phyloP scores from a whole-genome alignment of 2,329 filamentous ascomycete genomes.

The Didymella lethalis region DNA sequence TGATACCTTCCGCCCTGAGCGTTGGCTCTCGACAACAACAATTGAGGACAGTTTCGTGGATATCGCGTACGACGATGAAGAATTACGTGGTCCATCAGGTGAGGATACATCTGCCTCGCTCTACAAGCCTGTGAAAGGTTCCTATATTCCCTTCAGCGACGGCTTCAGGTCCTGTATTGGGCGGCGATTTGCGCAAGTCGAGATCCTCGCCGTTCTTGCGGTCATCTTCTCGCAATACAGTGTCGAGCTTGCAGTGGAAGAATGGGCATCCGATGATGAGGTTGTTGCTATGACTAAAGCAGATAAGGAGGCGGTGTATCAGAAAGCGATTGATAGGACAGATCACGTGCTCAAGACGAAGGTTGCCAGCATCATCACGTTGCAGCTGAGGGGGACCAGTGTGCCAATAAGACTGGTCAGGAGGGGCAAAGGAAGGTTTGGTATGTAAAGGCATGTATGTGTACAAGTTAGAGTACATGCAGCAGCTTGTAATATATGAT shows the following conservation, averaged over 20 bases:
- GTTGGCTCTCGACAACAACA: constrained; percentile 66
- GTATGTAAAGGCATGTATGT: neutral
- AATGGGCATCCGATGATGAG: constrained; percentile 54
- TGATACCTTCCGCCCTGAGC: constrained; percentile 73
- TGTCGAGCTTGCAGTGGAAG: constrained; percentile 72
- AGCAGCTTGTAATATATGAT: neutral
- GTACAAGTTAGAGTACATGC: no score
- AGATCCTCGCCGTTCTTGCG: constrained; percentile 62
- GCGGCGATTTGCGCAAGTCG: constrained; percentile 64
- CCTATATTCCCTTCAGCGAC: constrained; percentile 64
- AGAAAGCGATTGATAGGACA: constrained; percentile 65
- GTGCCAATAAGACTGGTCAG: constrained; percentile 74
- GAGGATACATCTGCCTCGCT: constrained; percentile 68
- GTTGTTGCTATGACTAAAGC: constrained; percentile 54
- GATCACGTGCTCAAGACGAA: constrained; percentile 61
- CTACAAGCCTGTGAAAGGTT: constrained; percentile 59
- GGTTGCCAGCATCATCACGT: constrained; percentile 70
- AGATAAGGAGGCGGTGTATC: constrained; percentile 66
- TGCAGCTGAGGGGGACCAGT: constrained; percentile 69
- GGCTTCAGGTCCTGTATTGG: constrained; percentile 64
- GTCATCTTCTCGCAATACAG: constrained; percentile 66
- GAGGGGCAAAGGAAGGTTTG: constrained; percentile 74
- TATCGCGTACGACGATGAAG: constrained; percentile 57
- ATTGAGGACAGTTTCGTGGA: constrained; percentile 42
- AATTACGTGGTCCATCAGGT: constrained; percentile 67